These are phyloP conservation scores for Verticillium isaacii DNA, from an alignment of 2,329 filamentous ascomycete genomes.

Conservation along the genomic window DNA sequence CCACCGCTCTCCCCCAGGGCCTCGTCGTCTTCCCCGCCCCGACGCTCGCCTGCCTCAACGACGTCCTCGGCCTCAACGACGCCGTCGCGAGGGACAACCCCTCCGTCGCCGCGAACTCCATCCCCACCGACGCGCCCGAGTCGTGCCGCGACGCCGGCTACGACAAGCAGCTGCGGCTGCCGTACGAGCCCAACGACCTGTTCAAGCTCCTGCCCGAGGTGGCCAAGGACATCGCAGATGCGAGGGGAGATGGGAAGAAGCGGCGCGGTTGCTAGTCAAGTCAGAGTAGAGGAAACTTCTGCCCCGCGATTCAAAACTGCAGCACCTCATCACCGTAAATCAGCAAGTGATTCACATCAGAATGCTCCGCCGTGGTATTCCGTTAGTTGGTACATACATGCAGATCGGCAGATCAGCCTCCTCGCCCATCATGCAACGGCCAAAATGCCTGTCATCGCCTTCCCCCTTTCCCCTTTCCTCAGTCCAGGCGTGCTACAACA, in stretches of 20 bases:
- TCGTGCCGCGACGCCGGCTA: background rate
- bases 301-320: no score
- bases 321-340: no score
- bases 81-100: background rate
- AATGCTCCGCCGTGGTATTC: background rate
- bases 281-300: no score
- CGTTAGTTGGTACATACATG: background rate
- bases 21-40: background rate
- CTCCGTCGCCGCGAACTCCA: background rate
- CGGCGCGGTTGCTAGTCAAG: background rate
- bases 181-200: background rate
- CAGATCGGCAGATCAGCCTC: background rate
- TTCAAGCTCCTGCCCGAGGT: background rate
- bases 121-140: background rate
- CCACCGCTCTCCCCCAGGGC: background rate
- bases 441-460: background rate
- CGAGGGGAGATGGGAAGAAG: background rate
- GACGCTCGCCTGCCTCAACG: background rate
- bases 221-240: background rate
- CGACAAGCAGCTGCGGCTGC: background rate
- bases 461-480: background rate
- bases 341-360: background rate
- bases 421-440: background rate
- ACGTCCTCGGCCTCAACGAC: background rate
- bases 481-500: no score